A percentile compares a stretch with the other conserved stretches of the same genome.
phyloP scores from a whole-genome alignment of 2,329 filamentous ascomycete species.

The Fusarium brevicatenulatum region DNA sequence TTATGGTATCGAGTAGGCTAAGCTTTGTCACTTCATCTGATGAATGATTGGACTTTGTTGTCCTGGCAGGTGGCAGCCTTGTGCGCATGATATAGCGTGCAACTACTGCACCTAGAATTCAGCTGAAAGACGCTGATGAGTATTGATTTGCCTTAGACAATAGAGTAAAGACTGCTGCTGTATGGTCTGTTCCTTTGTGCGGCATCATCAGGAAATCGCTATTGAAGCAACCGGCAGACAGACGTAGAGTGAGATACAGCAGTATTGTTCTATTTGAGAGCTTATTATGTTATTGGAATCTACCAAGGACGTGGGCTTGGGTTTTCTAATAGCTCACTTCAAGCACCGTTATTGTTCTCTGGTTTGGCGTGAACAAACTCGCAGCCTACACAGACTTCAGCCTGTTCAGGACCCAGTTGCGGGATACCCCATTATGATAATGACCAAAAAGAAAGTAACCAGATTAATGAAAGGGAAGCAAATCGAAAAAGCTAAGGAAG shows the following conservation, averaged over 20 bases:
- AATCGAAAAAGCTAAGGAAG: too few relatives aligned
- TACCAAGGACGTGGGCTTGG: background rate
- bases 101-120: background rate
- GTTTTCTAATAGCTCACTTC: fast-evolving
- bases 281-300: background rate
- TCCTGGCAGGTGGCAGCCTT: background rate
- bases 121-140: background rate
- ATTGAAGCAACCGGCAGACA: too few relatives aligned
- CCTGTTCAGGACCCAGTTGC: fast-evolving
- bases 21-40: background rate
- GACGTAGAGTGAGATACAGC: too few relatives aligned
- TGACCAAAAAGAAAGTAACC: fast-evolving
- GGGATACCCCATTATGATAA: fast-evolving
- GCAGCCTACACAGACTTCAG: background rate
- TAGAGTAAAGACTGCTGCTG: fast-evolving
- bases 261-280: too few relatives aligned
- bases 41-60: background rate
- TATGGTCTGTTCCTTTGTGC: fast-evolving
- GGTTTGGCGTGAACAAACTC: background rate
- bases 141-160: too few relatives aligned
- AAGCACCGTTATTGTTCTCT: background rate
- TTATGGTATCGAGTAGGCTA: fast-evolving
- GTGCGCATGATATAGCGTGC: too few relatives aligned
- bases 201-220: background rate
- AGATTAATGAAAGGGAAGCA: fast-evolving